These are phyloP conservation scores for Aspergillus fructus DNA, from an alignment of 2,329 filamentous ascomycete species.

Conservation along the genomic window DNA sequence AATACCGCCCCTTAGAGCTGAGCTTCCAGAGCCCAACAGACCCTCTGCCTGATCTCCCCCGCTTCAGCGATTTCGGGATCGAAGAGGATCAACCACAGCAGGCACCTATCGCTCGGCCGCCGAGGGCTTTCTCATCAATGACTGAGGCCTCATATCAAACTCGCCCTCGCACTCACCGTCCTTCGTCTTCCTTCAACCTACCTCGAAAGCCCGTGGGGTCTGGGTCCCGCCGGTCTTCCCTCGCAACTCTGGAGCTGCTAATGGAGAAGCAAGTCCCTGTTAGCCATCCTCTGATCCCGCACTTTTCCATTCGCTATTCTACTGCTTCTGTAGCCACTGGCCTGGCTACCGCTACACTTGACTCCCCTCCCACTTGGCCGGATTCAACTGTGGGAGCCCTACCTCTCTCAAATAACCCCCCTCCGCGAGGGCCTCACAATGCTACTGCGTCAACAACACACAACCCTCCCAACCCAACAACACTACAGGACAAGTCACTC, in stretches of 20 bases:
- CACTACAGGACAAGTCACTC: slow-evolving; percentile 23
- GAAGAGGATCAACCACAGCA: slow-evolving; percentile 24
- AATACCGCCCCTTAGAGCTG: slow-evolving; percentile 46
- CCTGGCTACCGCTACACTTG: slow-evolving; percentile 13
- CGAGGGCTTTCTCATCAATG: slow-evolving; percentile 31
- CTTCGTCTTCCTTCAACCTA: slow-evolving; percentile 29
- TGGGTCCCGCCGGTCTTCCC: slow-evolving; percentile 26
- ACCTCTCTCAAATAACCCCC: slow-evolving; percentile 2
- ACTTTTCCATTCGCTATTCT: slow-evolving; percentile 28
- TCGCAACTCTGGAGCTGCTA: slow-evolving; percentile 24
- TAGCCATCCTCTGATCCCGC: slow-evolving; percentile 28
- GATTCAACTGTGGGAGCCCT: slow-evolving; percentile 13
- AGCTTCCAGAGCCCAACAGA: slow-evolving; percentile 48
- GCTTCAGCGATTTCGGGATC: slow-evolving; percentile 42
- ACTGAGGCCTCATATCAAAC: slow-evolving; percentile 20
- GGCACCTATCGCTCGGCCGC: slow-evolving; percentile 27
- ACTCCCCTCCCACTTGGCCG: slow-evolving; percentile 13
- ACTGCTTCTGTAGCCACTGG: slow-evolving; percentile 13
- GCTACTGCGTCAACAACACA: slow-evolving; percentile 17
- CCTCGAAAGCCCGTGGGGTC: slow-evolving; percentile 41
- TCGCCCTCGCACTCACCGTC: slow-evolving; percentile 18
- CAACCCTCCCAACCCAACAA: slow-evolving; percentile 23
- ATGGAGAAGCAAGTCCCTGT: slow-evolving; percentile 19
- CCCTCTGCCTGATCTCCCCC: slow-evolving; percentile 45
- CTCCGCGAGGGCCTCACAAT: background rate